A percentile compares a stretch with the other conserved stretches of the same genome.
Conservation (phyloP, 345 rosid species). For the Hibiscus tridactylites region DNA sequence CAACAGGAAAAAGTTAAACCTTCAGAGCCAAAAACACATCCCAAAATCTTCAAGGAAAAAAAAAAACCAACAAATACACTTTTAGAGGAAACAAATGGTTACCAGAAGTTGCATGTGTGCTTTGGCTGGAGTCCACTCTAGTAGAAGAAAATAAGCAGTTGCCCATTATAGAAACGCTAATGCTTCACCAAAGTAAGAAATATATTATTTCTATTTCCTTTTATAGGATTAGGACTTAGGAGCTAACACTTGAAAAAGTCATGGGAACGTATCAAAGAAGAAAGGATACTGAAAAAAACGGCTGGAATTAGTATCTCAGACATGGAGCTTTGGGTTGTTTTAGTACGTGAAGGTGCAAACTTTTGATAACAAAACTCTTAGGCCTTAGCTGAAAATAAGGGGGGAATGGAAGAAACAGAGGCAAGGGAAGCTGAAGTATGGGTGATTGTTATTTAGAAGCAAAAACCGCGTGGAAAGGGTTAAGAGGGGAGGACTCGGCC, state of each 20-base stretch:
- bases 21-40: background rate
- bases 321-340: background rate
- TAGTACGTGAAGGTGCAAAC: background rate
- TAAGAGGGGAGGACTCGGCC: background rate
- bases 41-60: background rate
- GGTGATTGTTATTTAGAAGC: background rate
- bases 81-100: slow-evolving; percentile 9
- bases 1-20: background rate
- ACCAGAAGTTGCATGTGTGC: slow-evolving; percentile 53
- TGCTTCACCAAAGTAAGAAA: background rate
- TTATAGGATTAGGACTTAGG: background rate
- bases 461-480: background rate
- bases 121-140: slow-evolving; percentile 44
- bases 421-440: background rate
- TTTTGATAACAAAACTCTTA: background rate
- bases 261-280: background rate
- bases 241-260: background rate
- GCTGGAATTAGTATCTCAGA: background rate
- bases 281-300: background rate
- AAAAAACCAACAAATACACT: background rate
- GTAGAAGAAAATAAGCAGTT: slow-evolving; percentile 64
- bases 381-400: background rate
- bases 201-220: background rate
- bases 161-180: slow-evolving; percentile 35
- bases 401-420: background rate